A percentile compares a stretch with the other conserved stretches of the same genome.
These are phyloP conservation scores for Fusarium buxicola DNA, from an alignment of 2,329 filamentous ascomycete genomes.

Conservation along the genomic window DNA sequence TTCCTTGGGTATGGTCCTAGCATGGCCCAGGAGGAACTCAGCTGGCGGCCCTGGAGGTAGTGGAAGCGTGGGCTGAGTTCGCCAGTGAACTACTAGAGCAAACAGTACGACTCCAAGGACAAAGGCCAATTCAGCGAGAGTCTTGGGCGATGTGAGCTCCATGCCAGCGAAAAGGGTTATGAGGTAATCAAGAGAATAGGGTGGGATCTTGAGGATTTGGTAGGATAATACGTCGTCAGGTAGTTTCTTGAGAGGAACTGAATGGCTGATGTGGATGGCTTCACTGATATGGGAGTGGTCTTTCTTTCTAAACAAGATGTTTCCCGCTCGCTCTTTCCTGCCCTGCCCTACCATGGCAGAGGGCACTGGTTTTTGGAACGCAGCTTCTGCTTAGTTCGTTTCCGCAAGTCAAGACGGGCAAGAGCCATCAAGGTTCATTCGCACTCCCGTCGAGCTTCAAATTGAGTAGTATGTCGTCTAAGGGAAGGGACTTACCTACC, in stretches of 20 bases:
- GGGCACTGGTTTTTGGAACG: background rate
- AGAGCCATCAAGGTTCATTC: background rate
- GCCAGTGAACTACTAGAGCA: constrained; percentile 10
- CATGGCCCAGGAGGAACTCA: constrained; percentile 46
- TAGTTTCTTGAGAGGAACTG: background rate
- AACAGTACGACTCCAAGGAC: constrained; percentile 14
- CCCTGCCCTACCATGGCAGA: background rate
- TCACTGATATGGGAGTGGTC: constrained; percentile 2
- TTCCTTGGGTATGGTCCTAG: constrained; percentile 45
- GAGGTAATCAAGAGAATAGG: background rate
- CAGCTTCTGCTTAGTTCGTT: background rate
- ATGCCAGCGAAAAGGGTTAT: constrained; percentile 10
- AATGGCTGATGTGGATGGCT: constrained; percentile 1
- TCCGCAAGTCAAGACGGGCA: background rate
- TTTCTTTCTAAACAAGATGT: constrained; percentile 4
- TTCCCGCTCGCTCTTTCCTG: background rate
- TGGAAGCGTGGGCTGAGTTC: constrained; percentile 24
- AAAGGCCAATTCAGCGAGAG: constrained; percentile 20
- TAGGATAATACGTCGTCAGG: background rate
- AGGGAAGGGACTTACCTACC: too few relatives aligned
- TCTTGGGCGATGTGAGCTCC: constrained; percentile 20
- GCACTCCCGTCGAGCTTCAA: background rate
- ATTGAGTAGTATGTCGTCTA: background rate
- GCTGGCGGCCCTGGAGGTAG: constrained; percentile 46
- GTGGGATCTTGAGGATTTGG: background rate